Evolutionary conservation across 495 filamentous ascomycete genomes (phyloP).

Genomic region (Cairneyella variabilis): DNA sequence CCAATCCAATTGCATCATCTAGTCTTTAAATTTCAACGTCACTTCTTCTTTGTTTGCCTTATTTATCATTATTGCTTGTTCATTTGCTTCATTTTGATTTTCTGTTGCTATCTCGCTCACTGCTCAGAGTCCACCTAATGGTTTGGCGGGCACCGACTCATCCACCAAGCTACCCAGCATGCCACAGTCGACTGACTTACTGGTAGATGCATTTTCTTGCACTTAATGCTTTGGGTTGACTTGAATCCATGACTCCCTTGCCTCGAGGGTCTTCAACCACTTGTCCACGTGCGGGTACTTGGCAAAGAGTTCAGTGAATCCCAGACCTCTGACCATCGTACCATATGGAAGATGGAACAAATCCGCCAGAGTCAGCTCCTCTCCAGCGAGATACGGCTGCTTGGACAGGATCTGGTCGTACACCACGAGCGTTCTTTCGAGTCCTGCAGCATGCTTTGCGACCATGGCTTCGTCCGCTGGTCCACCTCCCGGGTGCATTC

Average conservation of each 20-base stretch:
- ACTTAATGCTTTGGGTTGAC: background rate
- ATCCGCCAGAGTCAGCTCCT: constrained; percentile 29
- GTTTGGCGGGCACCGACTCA: too few relatives aligned
- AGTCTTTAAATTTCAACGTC: too few relatives aligned
- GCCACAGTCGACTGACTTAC: too few relatives aligned
- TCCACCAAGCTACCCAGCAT: too few relatives aligned
- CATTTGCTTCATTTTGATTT: too few relatives aligned
- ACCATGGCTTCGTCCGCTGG: constrained; percentile 21
- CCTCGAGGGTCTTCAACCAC: constrained; percentile 14
- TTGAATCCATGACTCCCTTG: constrained; percentile 21
- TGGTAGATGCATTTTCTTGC: too few relatives aligned
- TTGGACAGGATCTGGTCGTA: constrained; percentile 28
- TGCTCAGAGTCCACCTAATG: too few relatives aligned
- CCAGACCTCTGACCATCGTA: background rate
- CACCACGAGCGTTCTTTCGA: constrained; percentile 21
- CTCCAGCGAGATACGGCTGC: constrained; percentile 29
- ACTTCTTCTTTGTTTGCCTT: too few relatives aligned
- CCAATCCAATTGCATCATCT: too few relatives aligned
- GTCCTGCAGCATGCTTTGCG: constrained; percentile 8
- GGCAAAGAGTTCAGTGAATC: background rate
- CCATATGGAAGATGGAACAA: constrained; percentile 25
- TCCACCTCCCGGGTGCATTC: constrained; percentile 20
- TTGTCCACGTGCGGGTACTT: constrained; percentile 19
- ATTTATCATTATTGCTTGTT: too few relatives aligned
- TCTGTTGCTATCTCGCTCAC: too few relatives aligned